Evolutionary conservation across 768 basidiomycete genomes (phyloP).

Genomic region (Tulasnella sp.): DNA sequence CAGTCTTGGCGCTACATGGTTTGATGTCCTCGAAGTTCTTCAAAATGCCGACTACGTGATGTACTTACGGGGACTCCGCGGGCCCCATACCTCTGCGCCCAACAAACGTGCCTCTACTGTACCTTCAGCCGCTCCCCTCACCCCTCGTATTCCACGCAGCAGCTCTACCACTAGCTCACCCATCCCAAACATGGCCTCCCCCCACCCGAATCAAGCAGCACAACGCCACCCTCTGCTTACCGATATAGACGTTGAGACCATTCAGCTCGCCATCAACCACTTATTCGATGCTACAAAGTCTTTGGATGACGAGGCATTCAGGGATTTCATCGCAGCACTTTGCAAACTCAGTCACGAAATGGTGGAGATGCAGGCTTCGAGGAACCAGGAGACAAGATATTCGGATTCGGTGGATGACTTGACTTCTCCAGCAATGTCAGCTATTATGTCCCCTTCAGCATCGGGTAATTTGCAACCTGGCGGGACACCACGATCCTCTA

Average conservation of each 20-base stretch:
- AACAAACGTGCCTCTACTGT: conserved; percentile 10
- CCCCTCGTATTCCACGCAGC: conserved; percentile 13
- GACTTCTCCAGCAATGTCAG: neutral
- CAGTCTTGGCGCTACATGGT: conserved; percentile 85
- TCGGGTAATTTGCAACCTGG: neutral
- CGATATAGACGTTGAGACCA: conserved; percentile 63
- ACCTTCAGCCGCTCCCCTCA: neutral
- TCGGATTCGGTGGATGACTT: conserved; percentile 16
- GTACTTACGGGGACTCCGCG: conserved; percentile 39
- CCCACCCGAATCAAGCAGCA: neutral
- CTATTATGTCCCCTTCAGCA: neutral
- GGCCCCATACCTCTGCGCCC: conserved; percentile 10
- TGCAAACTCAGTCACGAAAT: conserved; percentile 84
- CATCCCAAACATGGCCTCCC: neutral
- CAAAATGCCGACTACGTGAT: conserved; percentile 95
- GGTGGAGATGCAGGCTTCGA: conserved; percentile 64
- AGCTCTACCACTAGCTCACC: neutral
- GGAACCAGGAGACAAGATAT: neutral
- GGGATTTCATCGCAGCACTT: conserved; percentile 61
- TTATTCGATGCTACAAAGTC: conserved; percentile 79
- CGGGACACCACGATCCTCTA: conserved; percentile 31
- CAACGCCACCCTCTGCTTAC: conserved; percentile 48
- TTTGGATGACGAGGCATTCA: conserved; percentile 72
- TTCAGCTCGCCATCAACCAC: conserved; percentile 61
- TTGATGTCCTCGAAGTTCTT: conserved; percentile 73